These are phyloP conservation scores for Lepidopterella palustris DNA, from an alignment of 495 filamentous ascomycete genomes.

Conservation along the genomic window DNA sequence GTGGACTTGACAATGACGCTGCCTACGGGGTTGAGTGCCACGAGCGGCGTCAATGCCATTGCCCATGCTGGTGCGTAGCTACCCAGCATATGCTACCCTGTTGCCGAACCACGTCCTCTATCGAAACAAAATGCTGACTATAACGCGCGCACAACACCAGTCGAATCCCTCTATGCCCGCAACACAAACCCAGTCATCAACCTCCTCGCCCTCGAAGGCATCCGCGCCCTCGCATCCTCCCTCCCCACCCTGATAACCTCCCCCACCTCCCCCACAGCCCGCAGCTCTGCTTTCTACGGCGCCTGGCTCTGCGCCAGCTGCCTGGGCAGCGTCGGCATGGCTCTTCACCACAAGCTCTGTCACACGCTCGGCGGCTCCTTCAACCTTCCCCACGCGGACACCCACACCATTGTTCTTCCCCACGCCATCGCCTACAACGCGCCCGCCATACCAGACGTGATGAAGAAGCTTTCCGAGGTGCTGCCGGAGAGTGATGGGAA, in stretches of 20 bases:
- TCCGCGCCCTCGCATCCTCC: conserved; percentile 32
- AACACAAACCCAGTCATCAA: conserved; percentile 39
- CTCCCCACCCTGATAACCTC: conserved; percentile 52
- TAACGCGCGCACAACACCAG: conserved; percentile 30
- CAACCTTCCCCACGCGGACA: conserved; percentile 64
- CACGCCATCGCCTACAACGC: conserved; percentile 66
- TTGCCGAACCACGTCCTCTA: no score
- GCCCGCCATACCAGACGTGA: conserved; percentile 52
- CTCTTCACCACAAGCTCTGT: conserved; percentile 66
- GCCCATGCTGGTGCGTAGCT: conserved; percentile 51
- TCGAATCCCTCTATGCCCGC: conserved; percentile 61
- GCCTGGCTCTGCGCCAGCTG: conserved; percentile 62
- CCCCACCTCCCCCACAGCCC: conserved; percentile 44
- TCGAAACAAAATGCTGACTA: no score
- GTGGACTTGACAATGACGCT: conserved; percentile 61
- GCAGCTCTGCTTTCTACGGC: conserved; percentile 56
- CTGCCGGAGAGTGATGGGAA: conserved; percentile 55
- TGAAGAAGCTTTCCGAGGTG: conserved; percentile 51
- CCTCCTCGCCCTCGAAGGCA: conserved; percentile 31
- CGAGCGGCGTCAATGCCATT: conserved; percentile 64
- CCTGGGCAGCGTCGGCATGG: conserved; percentile 61
- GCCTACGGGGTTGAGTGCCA: conserved; percentile 53
- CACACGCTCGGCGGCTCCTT: conserved; percentile 63
- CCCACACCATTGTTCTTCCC: conserved; percentile 60
- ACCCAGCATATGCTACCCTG: no score